Conservation (phyloP, 495 filamentous ascomycete species). For the Aspergillus nidulans region DNA sequence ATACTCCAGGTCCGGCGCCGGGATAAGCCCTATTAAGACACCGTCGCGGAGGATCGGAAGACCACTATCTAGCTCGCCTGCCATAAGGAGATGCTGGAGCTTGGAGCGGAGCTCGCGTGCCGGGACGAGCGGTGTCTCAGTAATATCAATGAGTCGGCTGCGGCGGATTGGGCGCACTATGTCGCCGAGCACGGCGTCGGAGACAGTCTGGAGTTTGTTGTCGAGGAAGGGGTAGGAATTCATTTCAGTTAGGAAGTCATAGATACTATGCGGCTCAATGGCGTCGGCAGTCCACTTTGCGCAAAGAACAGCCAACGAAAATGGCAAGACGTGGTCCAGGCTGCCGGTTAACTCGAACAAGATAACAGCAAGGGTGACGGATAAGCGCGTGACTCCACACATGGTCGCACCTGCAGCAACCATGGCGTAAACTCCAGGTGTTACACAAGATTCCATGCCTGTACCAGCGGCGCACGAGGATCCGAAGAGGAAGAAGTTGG, state of each 20-base stretch:
- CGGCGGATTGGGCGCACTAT: slow-evolving; percentile 72
- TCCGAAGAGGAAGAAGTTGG: slow-evolving; percentile 64
- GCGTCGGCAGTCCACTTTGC: slow-evolving; percentile 98
- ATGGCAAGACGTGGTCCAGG: slow-evolving; percentile 90
- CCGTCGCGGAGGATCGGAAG: slow-evolving; percentile 77
- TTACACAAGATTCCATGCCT: slow-evolving; percentile 79
- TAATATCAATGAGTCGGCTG: slow-evolving; percentile 84
- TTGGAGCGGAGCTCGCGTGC: slow-evolving; percentile 73
- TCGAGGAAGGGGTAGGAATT: slow-evolving; percentile 95
- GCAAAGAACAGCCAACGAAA: slow-evolving; percentile 86
- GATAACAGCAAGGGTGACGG: slow-evolving; percentile 92
- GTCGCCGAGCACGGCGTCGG: slow-evolving; percentile 79
- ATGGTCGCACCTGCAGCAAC: slow-evolving; percentile 95
- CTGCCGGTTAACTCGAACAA: slow-evolving; percentile 94
- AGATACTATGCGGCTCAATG: slow-evolving; percentile 90
- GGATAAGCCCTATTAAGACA: slow-evolving; percentile 85
- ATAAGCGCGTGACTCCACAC: slow-evolving; percentile 93
- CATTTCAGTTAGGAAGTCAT: slow-evolving; percentile 92
- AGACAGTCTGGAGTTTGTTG: slow-evolving; percentile 85
- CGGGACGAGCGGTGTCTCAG: slow-evolving; percentile 67
- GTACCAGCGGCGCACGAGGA: slow-evolving; percentile 61
- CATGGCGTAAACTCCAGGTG: slow-evolving; percentile 91
- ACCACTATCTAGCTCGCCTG: slow-evolving; percentile 88
- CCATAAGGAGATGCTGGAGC: slow-evolving; percentile 73
- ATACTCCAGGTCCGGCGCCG: slow-evolving; percentile 91